Evolutionary conservation across 768 basidiomycete species (phyloP).

Genomic region (Hypholoma fasciculare): DNA sequence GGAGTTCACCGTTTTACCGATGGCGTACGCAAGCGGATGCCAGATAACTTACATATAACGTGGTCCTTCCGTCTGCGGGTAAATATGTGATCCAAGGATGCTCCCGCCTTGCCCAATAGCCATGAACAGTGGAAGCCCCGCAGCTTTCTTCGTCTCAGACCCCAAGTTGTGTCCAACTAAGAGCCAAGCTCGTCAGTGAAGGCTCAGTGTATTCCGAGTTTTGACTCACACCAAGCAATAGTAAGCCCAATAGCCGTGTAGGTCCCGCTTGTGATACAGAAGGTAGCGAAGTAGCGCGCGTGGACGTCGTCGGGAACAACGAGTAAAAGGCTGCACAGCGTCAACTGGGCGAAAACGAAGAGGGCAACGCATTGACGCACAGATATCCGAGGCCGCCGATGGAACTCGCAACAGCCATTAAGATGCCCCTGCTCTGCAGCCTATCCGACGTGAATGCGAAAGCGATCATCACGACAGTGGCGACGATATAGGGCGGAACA

Average conservation of each 20-base stretch:
- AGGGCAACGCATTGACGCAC: conserved; percentile 30
- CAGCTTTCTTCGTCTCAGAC: conserved; percentile 75
- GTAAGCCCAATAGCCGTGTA: conserved; percentile 75
- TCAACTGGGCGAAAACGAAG: not conserved
- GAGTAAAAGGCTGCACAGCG: conserved; percentile 48
- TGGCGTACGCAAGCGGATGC: not conserved
- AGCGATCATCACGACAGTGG: conserved; percentile 58
- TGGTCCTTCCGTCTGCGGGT: conserved; percentile 63
- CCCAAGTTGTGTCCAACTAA: conserved; percentile 73
- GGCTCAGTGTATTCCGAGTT: not conserved
- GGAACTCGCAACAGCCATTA: conserved; percentile 43
- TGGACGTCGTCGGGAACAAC: conserved; percentile 52
- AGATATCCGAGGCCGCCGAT: conserved; percentile 65
- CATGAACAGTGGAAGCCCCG: conserved; percentile 79
- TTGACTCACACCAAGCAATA: conserved; percentile 72
- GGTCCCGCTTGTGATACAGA: conserved; percentile 75
- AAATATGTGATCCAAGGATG: conserved; percentile 71
- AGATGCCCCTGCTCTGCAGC: conserved; percentile 56
- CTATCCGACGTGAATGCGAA: conserved; percentile 67
- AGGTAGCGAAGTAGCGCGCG: conserved; percentile 76
- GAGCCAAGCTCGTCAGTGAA: not conserved
- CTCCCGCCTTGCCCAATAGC: conserved; percentile 80
- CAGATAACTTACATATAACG: conserved; percentile 53
- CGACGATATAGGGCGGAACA: conserved; percentile 79
- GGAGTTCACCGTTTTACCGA: too few species aligned